Conservation (phyloP, 2,329 filamentous ascomycete genomes). For the Epichloe sylvatica region DNA sequence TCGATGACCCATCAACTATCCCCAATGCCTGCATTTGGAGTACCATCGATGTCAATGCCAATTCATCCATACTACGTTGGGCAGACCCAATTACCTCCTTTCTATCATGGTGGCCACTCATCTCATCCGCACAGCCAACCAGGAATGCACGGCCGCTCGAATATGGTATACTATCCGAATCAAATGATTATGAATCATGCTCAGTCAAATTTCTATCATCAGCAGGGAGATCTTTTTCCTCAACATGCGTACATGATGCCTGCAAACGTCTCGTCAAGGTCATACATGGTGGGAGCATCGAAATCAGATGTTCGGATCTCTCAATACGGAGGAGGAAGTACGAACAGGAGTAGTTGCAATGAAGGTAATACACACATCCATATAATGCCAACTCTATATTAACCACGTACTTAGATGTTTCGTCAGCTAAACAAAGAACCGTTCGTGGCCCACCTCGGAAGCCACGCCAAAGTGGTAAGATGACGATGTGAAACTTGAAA, state of each 20-base stretch:
- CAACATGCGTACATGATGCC: conserved; percentile 19
- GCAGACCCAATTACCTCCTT: conserved; percentile 31
- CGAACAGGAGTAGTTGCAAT: conserved; percentile 3
- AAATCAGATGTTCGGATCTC: conserved; percentile 5
- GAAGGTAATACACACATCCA: conserved; percentile 10
- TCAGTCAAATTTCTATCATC: conserved; percentile 33
- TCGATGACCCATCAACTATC: conserved; percentile 24
- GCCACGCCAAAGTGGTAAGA: conserved; percentile 46
- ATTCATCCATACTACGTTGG: conserved; percentile 34
- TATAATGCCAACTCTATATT: neutral
- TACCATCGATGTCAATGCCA: conserved; percentile 24
- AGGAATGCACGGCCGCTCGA: conserved; percentile 23
- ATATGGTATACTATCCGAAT: conserved; percentile 30
- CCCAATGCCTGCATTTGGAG: conserved; percentile 28
- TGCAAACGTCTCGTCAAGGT: conserved; percentile 20
- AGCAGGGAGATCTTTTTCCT: conserved; percentile 23
- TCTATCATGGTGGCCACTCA: conserved; percentile 27
- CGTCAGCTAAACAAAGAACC: conserved; percentile 8
- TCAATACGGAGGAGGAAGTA: conserved; percentile 6
- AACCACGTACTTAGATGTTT: conserved; percentile 6
- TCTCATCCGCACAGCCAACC: conserved; percentile 23
- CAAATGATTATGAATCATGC: conserved; percentile 28
- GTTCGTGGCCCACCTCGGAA: conserved; percentile 24
- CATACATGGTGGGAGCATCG: conserved; percentile 19
- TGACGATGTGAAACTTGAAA: neutral